Conservation (phyloP, 768 basidiomycete genomes). For the Neoboletus magnificus region DNA sequence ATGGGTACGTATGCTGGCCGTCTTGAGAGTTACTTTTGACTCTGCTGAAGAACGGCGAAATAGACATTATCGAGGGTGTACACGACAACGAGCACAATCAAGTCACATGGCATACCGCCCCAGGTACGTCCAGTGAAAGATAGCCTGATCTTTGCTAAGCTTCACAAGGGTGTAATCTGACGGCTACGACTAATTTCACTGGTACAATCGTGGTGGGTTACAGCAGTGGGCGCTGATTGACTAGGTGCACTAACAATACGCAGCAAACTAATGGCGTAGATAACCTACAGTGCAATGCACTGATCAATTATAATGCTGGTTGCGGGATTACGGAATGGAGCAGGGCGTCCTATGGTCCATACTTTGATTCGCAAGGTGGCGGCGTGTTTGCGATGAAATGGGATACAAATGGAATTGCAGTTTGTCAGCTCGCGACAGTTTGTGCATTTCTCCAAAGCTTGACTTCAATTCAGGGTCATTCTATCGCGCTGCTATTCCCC, state of each 20-base stretch:
- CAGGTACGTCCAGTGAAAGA: constrained; percentile 39
- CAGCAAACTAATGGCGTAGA: constrained; percentile 48
- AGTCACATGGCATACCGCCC: constrained; percentile 74
- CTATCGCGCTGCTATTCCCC: constrained; percentile 72
- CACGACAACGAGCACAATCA: constrained; percentile 84
- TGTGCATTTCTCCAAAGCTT: background rate
- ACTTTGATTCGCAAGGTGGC: constrained; percentile 75
- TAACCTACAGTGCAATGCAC: constrained; percentile 54
- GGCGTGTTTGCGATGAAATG: constrained; percentile 90
- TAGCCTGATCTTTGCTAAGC: background rate
- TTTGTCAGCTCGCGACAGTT: constrained; percentile 49
- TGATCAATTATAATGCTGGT: constrained; percentile 58
- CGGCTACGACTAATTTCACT: constrained; percentile 53
- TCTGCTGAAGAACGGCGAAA: constrained; percentile 61
- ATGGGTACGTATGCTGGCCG: constrained; percentile 39
- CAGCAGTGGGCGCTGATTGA: background rate
- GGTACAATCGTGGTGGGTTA: constrained; percentile 59
- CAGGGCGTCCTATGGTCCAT: constrained; percentile 76
- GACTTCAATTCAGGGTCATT: constrained; percentile 60
- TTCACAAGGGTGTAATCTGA: constrained; percentile 53
- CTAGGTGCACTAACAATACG: background rate
- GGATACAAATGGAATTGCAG: constrained; percentile 72
- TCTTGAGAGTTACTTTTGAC: constrained; percentile 1
- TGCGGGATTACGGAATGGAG: constrained; percentile 81
- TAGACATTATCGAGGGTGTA: constrained; percentile 82